These are phyloP conservation scores for Ziziphus jujuba DNA, from an alignment of 306 rosid species.

Conservation along the genomic window DNA sequence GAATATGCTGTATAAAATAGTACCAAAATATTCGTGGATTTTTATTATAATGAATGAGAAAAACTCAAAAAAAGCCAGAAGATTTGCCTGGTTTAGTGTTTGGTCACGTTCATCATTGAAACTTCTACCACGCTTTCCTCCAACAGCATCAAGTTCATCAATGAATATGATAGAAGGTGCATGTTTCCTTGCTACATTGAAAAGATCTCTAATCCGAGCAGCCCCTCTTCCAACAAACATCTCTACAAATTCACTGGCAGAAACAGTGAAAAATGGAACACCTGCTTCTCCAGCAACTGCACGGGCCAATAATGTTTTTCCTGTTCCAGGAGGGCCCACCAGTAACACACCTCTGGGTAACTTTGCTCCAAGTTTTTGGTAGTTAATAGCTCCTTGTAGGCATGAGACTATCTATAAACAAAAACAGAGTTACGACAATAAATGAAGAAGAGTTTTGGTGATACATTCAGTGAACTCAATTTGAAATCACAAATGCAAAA, in stretches of 20 bases:
- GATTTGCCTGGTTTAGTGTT: slow-evolving; percentile 77
- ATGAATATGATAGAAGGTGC: slow-evolving; percentile 90
- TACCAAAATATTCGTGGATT: not conserved
- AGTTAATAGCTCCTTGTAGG: slow-evolving; percentile 83
- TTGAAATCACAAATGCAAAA: no score
- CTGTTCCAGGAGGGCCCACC: slow-evolving; percentile 98
- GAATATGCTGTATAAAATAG: not conserved
- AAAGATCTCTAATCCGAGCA: slow-evolving; percentile 90
- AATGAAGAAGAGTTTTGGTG: slow-evolving; percentile 22
- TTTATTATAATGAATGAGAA: not conserved
- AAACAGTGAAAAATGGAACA: slow-evolving; percentile 86
- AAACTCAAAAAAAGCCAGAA: slow-evolving; percentile 7
- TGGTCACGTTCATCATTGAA: slow-evolving; percentile 97
- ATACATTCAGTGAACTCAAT: slow-evolving; percentile 4
- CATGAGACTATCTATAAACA: slow-evolving; percentile 78
- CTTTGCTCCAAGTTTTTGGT: slow-evolving; percentile 88
- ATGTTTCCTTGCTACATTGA: slow-evolving; percentile 72
- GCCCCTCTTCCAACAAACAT: slow-evolving; percentile 98
- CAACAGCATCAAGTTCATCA: slow-evolving; percentile 97
- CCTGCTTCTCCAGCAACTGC: slow-evolving; percentile 99
- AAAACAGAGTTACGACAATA: slow-evolving; percentile 27
- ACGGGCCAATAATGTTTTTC: slow-evolving; percentile 91
- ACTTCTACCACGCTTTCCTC: slow-evolving; percentile 95
- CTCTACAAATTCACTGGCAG: slow-evolving; percentile 98
- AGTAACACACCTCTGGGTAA: slow-evolving; percentile 88